phyloP scores from a whole-genome alignment of 148 eudicot species.

The Talinum fruticosum region DNA sequence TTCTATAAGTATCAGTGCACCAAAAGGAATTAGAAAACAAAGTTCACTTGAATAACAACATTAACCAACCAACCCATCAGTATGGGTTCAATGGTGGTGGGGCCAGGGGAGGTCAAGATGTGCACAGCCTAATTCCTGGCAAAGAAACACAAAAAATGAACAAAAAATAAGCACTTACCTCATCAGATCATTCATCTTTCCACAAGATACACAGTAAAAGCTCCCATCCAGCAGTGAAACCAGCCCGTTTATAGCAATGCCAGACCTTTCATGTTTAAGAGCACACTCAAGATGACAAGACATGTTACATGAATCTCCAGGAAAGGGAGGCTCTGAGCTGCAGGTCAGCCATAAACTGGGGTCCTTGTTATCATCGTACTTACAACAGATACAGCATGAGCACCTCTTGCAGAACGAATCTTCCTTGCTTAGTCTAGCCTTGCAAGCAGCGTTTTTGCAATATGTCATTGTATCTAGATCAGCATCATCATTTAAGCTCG shows the following conservation, averaged over 20 bases:
- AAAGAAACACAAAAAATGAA: background rate
- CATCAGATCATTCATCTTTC: constrained; percentile 81
- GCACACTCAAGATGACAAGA: constrained; percentile 95
- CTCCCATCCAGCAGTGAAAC: constrained; percentile 65
- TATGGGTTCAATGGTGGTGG: background rate
- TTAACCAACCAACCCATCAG: background rate
- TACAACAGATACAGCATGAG: constrained; percentile 78
- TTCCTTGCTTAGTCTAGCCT: constrained; percentile 49
- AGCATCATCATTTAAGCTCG: constrained; percentile 21
- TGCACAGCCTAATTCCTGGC: background rate
- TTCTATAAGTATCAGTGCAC: background rate
- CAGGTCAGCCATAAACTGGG: constrained; percentile 92
- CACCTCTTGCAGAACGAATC: constrained; percentile 81
- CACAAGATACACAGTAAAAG: constrained; percentile 79
- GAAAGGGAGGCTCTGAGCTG: constrained; percentile 70
- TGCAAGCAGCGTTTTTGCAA: constrained; percentile 84
- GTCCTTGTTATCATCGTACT: constrained; percentile 90
- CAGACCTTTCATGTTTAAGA: constrained; percentile 53
- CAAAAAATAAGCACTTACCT: constrained; percentile 39
- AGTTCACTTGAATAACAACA: background rate
- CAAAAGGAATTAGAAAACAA: background rate
- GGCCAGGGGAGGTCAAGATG: background rate
- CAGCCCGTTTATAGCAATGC: constrained; percentile 48
- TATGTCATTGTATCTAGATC: constrained; percentile 23
- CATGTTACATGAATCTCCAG: constrained; percentile 61